These are phyloP conservation scores for Nakazawaea ishiwadae DNA, from an alignment of 805 yeast genomes.

Conservation along the genomic window DNA sequence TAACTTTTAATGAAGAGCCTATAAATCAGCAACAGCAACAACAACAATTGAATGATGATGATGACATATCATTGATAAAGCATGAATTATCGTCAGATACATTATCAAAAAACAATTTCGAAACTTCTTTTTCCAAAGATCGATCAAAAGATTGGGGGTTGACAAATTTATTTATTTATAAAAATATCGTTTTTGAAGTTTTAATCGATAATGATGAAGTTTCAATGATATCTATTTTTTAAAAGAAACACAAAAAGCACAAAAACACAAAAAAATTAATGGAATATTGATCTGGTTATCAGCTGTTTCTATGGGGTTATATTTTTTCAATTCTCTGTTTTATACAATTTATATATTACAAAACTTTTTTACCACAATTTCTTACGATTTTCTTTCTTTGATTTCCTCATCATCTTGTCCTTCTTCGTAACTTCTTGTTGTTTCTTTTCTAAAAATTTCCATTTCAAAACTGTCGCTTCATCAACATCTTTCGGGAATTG, in stretches of 20 bases:
- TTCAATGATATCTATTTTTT: constrained; percentile 25
- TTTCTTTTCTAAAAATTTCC: constrained; percentile 5
- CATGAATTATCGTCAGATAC: constrained; percentile 2
- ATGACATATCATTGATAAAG: no score
- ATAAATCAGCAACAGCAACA: background rate
- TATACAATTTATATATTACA: no score
- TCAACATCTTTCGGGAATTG: background rate
- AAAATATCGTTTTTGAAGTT: constrained; percentile 26
- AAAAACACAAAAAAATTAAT: background rate
- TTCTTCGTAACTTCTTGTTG: background rate
- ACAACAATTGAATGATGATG: no score
- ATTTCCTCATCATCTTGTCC: background rate
- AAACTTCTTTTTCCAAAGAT: constrained; percentile 7
- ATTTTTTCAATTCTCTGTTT: no score
- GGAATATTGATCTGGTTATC: background rate
- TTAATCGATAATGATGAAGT: constrained; percentile 22
- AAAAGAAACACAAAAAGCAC: background rate
- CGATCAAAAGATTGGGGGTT: constrained; percentile 30
- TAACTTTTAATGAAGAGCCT: constrained; percentile 10
- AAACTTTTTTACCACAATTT: no score
- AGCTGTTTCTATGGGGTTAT: no score
- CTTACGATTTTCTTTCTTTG: constrained; percentile 2
- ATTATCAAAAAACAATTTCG: background rate
- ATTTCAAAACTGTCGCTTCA: constrained; percentile 1
- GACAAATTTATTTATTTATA: constrained; percentile 23